These are phyloP conservation scores for Eucalyptus sp. DNA, from an alignment of 345 rosid species.

Conservation along the genomic window DNA sequence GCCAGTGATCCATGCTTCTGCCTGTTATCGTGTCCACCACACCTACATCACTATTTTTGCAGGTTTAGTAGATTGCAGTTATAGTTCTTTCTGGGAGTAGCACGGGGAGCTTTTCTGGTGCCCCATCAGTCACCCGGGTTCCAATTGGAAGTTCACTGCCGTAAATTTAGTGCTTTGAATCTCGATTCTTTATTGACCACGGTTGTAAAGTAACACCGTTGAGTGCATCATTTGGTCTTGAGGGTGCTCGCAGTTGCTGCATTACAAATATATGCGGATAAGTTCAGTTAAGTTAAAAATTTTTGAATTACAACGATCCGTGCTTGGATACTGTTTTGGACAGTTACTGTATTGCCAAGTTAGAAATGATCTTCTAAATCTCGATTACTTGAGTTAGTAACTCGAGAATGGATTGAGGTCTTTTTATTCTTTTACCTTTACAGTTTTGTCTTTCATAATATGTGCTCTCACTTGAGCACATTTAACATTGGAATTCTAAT, in stretches of 20 bases:
- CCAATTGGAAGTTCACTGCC: background rate
- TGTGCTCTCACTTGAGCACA: background rate
- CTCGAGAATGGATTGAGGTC: background rate
- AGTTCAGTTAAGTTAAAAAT: background rate
- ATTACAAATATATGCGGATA: background rate
- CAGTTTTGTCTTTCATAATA: background rate
- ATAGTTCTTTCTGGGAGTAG: too few species aligned
- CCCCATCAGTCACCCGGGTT: background rate
- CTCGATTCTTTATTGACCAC: background rate
- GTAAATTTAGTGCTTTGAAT: background rate
- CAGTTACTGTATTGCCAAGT: background rate
- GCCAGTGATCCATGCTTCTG: too few species aligned
- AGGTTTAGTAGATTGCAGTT: too few species aligned
- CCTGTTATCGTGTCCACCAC: rapidly evolving
- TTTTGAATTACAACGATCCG: background rate
- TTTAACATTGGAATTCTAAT: background rate
- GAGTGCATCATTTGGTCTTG: background rate
- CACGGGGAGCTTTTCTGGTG: background rate
- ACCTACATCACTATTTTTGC: too few species aligned
- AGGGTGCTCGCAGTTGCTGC: background rate
- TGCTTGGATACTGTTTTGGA: background rate
- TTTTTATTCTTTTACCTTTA: background rate
- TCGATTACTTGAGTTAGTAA: background rate
- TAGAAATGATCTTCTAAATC: background rate
- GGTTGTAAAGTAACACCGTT: background rate